Evolutionary conservation across 257 asterid species (phyloP).

Genomic region (Solanum chiquidenum): DNA sequence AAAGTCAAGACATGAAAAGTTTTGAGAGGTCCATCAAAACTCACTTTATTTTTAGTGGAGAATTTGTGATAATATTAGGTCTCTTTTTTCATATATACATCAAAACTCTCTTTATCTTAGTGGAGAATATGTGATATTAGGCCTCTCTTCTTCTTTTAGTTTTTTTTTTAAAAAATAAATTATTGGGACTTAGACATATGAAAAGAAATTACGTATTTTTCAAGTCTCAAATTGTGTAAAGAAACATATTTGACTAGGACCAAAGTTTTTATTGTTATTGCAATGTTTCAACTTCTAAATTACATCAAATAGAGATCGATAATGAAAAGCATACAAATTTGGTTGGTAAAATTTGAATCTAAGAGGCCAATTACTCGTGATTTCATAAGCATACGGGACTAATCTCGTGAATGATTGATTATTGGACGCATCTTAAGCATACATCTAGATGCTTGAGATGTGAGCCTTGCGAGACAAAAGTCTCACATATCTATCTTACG

Average conservation of each 20-base stretch:
- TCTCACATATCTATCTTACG: not conserved
- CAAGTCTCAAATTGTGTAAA: not conserved
- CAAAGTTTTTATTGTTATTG: not conserved
- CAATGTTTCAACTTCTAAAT: not conserved
- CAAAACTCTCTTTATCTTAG: not conserved
- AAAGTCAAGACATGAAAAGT: not conserved
- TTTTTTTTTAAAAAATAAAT: not conserved
- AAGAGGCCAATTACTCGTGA: not conserved
- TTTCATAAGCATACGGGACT: not conserved
- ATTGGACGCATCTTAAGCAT: not conserved
- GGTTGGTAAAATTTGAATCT: not conserved
- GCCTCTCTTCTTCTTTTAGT: not conserved
- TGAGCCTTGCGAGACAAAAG: not conserved
- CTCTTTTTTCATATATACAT: not conserved
- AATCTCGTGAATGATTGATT: not conserved
- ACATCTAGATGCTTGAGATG: too few species aligned
- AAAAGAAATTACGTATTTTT: not conserved
- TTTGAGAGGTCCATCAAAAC: not conserved
- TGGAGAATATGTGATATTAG: not conserved
- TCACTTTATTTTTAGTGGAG: not conserved
- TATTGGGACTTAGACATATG: not conserved
- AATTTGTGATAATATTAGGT: not conserved
- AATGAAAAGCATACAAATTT: too few species aligned
- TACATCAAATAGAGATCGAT: not conserved
- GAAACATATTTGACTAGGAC: not conserved